These are phyloP conservation scores for Eimeria necatrix DNA, from an alignment of 169 alveolate species.

Conservation along the genomic window DNA sequence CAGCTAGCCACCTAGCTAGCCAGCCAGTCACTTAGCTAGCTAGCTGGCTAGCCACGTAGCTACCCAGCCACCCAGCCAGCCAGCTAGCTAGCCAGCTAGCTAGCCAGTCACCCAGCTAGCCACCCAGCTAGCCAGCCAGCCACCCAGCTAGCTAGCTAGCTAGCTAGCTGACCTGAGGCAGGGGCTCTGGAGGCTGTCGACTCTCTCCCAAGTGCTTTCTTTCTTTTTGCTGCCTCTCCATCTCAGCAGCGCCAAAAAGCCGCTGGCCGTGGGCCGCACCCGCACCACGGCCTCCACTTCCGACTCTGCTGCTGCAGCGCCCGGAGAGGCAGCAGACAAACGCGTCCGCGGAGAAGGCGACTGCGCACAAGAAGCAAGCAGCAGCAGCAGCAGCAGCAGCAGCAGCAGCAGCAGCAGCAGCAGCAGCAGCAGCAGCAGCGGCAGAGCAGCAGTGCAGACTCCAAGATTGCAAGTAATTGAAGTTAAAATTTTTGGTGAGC, in stretches of 20 bases:
- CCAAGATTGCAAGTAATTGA: too few species aligned
- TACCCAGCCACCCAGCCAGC: too few species aligned
- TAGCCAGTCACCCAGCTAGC: too few species aligned
- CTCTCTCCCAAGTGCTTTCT: neutral
- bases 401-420: constrained; percentile 5
- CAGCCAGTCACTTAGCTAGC: too few species aligned
- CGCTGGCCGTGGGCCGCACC: neutral
- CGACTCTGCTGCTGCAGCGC: constrained; percentile 16
- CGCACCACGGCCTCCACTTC: neutral
- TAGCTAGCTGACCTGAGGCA: neutral
- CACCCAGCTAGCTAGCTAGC: too few species aligned
- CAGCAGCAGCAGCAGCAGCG: neutral
- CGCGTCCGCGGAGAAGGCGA: neutral
- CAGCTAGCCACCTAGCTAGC: neutral
- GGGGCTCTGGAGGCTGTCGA: neutral
- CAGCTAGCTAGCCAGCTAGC: too few species aligned
- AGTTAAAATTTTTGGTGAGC: too few species aligned
- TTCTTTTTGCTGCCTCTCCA: neutral
- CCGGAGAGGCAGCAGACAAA: neutral
- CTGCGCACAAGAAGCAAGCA: neutral
- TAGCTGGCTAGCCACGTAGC: too few species aligned
- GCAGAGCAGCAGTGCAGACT: too few species aligned
- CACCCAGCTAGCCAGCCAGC: too few species aligned
- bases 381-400: constrained; percentile 10
- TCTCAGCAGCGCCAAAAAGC: neutral